Evolutionary conservation across 306 rosid genomes (phyloP), one percentile per base, ranked within the genome.

Genomic region (Citrullus colocynthis): DNA sequence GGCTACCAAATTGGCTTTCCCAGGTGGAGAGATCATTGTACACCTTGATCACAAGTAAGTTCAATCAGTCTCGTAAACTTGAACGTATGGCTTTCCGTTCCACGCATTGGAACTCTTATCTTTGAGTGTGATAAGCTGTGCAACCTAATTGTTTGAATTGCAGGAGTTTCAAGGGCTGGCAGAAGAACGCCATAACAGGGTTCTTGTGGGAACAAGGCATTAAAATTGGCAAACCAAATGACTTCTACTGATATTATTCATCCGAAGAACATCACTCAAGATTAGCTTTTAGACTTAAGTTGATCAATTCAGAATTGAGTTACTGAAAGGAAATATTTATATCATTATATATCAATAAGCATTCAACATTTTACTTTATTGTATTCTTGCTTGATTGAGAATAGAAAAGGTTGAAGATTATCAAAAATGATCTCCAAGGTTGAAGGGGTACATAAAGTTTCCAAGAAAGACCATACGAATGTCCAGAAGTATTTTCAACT

Each of bases 131-230:
- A 72, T 55, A 42, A 69, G 37, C 9, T 21, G 9, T 39, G 65
- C 56, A 55, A 48, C 9, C 18, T 54, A 17, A 54, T n/a, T 54
- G 61, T 70, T 76, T 61, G 74, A 56, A 64, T 69, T 84, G 80
- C 87, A 93, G 98, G 94, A 92, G 97, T 87, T 92, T 96, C 85
- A 92, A 93, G 87, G 51, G 99, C 83, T 92, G 96, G 99, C 94
- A 96, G 85, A 96, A 89, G 97, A 92, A 86, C 41, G 98, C 97
- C 56, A 92, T 92, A 76, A 87, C 85, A 39, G 89, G 77, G 55
- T 96, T 88, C 83, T 82, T 96, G 58, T 62, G 82, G 0, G 93
- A 86, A 82, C 90, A 80, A 86, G 87, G 86, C 80, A 80, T 96
- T 20, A 84, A 78, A 81, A 84, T 91, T 61, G 96, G 96, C 79